Percentiles rank a stretch among this genome's conserved stretches.
phyloP scores from a whole-genome alignment of 805 yeast species.

The Teunomyces pallodes region DNA sequence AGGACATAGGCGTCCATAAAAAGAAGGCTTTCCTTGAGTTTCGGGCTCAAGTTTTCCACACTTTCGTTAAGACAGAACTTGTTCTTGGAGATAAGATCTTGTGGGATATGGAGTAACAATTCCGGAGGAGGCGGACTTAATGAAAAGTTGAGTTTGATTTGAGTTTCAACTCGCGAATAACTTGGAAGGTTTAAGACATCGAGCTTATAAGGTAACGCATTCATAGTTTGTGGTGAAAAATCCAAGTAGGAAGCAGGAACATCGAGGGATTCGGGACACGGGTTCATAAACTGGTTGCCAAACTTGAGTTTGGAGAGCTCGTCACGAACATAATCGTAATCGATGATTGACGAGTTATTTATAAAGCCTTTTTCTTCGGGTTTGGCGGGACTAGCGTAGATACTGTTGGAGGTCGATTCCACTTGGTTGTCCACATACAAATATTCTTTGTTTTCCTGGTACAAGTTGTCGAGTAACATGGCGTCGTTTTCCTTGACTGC shows the following conservation, averaged over 20 bases:
- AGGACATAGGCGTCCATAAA: conserved; percentile 81
- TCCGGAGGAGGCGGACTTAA: conserved; percentile 79
- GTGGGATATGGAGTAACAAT: conserved; percentile 72
- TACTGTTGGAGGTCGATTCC: conserved; percentile 8
- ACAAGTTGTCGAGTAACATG: conserved; percentile 16
- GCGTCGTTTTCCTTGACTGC: conserved; percentile 11
- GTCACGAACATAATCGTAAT: conserved; percentile 46
- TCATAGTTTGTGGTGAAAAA: conserved; percentile 35
- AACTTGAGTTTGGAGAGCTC: conserved; percentile 53
- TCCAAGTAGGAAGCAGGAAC: conserved; percentile 35
- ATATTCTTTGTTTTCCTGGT: conserved; percentile 16
- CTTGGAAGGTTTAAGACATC: conserved; percentile 65
- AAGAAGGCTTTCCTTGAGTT: conserved; percentile 51
- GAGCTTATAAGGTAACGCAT: conserved; percentile 47
- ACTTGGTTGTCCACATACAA: conserved; percentile 17
- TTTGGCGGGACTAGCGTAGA: conserved; percentile 20
- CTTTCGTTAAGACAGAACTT: conserved; percentile 65
- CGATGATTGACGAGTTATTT: conserved; percentile 13
- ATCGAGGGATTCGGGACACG: conserved; percentile 31
- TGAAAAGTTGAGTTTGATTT: conserved; percentile 70
- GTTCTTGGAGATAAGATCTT: conserved; percentile 84
- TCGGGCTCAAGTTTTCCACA: conserved; percentile 41
- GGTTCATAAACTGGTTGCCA: conserved; percentile 43
- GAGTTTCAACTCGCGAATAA: conserved; percentile 92
- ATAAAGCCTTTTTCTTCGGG: neutral